Conservation (phyloP, 108 stramenopile species). For the Conticribra guillardii region DNA sequence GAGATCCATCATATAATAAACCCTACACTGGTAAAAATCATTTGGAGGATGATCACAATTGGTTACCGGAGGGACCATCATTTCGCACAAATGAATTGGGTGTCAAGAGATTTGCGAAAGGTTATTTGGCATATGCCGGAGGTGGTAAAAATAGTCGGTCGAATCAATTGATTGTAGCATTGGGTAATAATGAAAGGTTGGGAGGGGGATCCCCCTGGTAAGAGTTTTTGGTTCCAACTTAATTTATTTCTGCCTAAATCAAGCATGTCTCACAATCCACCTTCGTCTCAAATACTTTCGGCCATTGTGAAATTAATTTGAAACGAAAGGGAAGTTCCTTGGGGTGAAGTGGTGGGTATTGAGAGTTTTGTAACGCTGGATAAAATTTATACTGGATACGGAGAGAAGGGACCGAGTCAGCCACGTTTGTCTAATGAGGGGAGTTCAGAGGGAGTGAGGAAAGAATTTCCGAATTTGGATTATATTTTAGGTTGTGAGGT, state of each 20-base stretch:
- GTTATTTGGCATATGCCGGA: slow-evolving; percentile 82
- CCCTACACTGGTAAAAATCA: slow-evolving; percentile 36
- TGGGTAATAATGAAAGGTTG: slow-evolving; percentile 54
- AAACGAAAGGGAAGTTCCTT: slow-evolving; percentile 82
- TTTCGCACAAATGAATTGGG: slow-evolving; percentile 66
- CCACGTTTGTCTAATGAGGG: slow-evolving; percentile 49
- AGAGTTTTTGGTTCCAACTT: too few species aligned
- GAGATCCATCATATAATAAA: slow-evolving; percentile 51
- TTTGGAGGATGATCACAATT: slow-evolving; percentile 77
- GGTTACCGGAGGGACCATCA: slow-evolving; percentile 77
- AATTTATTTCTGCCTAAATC: too few species aligned
- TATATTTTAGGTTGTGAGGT: slow-evolving; percentile 57
- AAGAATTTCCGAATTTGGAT: slow-evolving; percentile 60
- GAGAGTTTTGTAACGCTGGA: slow-evolving; percentile 60
- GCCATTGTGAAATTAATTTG: too few species aligned
- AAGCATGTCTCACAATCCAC: too few species aligned
- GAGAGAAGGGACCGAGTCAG: slow-evolving; percentile 62
- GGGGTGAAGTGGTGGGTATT: slow-evolving; percentile 65
- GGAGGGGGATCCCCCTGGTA: slow-evolving; percentile 84
- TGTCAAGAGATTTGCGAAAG: slow-evolving; percentile 74
- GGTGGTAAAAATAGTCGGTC: slow-evolving; percentile 61
- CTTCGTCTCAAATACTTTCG: too few species aligned
- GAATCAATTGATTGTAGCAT: slow-evolving; percentile 76
- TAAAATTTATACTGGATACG: slow-evolving; percentile 66
- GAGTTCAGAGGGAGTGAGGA: slow-evolving; percentile 36